These are phyloP conservation scores for Geranium rotundifolium DNA, from an alignment of 345 rosid species.

Conservation along the genomic window DNA sequence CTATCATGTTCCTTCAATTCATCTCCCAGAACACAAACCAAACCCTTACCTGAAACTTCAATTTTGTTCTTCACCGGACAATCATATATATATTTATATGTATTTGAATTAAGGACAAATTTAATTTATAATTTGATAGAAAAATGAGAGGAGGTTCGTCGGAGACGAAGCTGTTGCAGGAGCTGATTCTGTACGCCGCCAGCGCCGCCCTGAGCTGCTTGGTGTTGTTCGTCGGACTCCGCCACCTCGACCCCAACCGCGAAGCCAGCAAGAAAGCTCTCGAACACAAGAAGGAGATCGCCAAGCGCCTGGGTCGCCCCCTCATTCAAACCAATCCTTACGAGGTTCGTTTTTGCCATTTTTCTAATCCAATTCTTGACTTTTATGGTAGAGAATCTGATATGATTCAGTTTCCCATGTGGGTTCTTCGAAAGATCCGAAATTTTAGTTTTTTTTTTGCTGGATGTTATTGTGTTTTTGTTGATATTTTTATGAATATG, in stretches of 20 bases:
- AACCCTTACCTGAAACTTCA: no score
- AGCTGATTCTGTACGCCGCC: conserved; percentile 78
- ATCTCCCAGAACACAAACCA: no score
- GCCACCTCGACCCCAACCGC: conserved; percentile 84
- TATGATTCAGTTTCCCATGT: neutral
- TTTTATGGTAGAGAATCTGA: no score
- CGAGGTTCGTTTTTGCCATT: conserved; percentile 34
- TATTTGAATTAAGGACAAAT: neutral
- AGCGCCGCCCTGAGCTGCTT: conserved; percentile 92
- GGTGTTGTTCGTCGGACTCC: conserved; percentile 75
- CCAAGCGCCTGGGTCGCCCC: conserved; percentile 88
- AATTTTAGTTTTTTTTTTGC: no score
- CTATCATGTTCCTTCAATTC: no score
- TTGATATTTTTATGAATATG: neutral
- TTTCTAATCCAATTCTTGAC: no score
- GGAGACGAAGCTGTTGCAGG: conserved; percentile 72
- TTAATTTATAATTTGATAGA: neutral
- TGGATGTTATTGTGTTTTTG: neutral
- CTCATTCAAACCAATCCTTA: conserved; percentile 75
- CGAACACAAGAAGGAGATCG: conserved; percentile 83
- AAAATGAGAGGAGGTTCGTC: conserved; percentile 30
- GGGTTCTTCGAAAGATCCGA: neutral
- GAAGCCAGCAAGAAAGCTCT: conserved; percentile 87
- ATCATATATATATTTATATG: no score
- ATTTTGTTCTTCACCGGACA: no score